Base-by-base conservation (phyloP, 768 basidiomycete species). In the Holtermannia corniformis region DNA sequence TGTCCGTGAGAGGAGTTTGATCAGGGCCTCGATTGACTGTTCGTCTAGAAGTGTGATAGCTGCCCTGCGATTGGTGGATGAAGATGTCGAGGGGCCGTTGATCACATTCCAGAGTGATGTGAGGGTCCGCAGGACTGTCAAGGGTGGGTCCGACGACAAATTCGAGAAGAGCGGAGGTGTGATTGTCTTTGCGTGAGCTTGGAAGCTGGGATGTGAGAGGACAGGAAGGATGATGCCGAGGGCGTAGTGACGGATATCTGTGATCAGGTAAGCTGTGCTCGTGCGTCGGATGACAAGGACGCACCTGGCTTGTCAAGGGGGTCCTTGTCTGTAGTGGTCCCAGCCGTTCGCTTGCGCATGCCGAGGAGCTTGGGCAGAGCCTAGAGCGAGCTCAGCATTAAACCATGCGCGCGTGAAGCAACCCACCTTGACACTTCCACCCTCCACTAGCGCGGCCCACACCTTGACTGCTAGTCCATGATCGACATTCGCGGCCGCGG, bases 1-100 rank as follows among this genome's bases (percentile, higher is more conserved):
- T 3, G 68, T 69, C 2, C 86, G 80, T 12, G 83, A 81, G 56
- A 93, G 88, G 2, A 93, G 73, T 71, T 84, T 86, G 24, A 83
- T 55, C 20, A 95, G 76, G 82, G 56, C 49, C 40, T 72, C 70
- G 24, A 72, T 53, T 7, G 66, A 60, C 10, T 53, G 56, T 37
- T 72, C 68, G 44, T 70, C 60, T 21, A 72, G 56, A 0, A 70
- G 50, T 1, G 64, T 55, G 3, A 72, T 51, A 5, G 68, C 55
- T 11, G 56, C 63, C 47, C 58, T 51, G 11, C 70, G 59, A n/a
- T 57, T 63, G 10, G 63, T 23, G n/a, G 64, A 66, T 2, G 52
- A 20, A 5, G 49, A 46, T 1, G 57, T 45, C 19, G 60, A 60
- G 11, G 58, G 59, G 22, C 56, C 50, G 14, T 58, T 56, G 16